Conservation (phyloP, 352 stramenopile genomes). For the Phytophthora fragariaefolia region DNA sequence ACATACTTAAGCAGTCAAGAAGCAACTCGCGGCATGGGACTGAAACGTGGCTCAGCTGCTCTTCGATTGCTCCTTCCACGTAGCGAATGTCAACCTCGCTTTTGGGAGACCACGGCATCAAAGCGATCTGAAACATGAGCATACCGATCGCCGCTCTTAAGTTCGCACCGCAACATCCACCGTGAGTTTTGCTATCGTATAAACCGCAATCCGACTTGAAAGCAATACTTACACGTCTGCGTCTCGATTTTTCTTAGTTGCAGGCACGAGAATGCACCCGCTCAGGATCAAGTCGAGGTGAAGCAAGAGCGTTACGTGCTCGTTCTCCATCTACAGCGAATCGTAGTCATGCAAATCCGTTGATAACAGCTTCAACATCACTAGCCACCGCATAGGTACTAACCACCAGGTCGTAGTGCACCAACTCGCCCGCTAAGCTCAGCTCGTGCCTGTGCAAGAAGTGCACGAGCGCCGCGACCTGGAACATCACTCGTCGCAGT, state of each 20-base stretch:
- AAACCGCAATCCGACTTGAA: not conserved
- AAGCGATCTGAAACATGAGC: slow-evolving; percentile 67
- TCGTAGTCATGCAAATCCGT: slow-evolving; percentile 18
- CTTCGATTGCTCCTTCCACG: slow-evolving; percentile 53
- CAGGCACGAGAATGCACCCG: slow-evolving; percentile 52
- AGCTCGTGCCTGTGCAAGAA: slow-evolving; percentile 65
- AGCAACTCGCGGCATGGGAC: slow-evolving; percentile 47
- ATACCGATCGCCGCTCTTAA: slow-evolving; percentile 58
- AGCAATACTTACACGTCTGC: slow-evolving; percentile 51
- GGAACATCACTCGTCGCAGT: slow-evolving; percentile 55
- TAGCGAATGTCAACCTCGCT: slow-evolving; percentile 37
- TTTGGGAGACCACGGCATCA: slow-evolving; percentile 43
- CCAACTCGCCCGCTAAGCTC: slow-evolving; percentile 59
- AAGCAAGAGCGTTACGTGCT: slow-evolving; percentile 51
- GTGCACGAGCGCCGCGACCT: slow-evolving; percentile 58
- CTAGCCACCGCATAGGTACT: slow-evolving; percentile 3
- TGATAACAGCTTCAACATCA: not conserved
- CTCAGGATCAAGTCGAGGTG: slow-evolving; percentile 52
- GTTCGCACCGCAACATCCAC: not conserved
- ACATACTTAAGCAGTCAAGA: slow-evolving; percentile 60
- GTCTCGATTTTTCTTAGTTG: slow-evolving; percentile 43
- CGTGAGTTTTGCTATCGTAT: not conserved
- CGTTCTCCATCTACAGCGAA: slow-evolving; percentile 42
- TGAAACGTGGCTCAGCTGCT: slow-evolving; percentile 58
- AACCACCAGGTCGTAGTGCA: slow-evolving; percentile 58